Conservation (phyloP, 2,329 filamentous ascomycete genomes). For the Colletotrichum paranaense region DNA sequence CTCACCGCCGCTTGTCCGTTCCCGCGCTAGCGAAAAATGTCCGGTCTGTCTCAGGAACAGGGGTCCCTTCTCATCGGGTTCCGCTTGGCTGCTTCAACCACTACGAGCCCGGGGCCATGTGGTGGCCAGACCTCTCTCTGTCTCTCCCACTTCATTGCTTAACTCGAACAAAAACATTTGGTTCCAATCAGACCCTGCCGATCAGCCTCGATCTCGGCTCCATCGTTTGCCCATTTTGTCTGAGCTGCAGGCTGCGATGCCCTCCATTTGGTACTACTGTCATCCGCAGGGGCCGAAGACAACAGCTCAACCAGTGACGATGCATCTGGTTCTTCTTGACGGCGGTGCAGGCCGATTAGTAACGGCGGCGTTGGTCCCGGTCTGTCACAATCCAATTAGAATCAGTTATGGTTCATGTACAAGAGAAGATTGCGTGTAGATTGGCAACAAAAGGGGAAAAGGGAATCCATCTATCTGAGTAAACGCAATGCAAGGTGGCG, state of each 20-base stretch:
- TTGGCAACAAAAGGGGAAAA: conserved; percentile 17
- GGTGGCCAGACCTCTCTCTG: background rate
- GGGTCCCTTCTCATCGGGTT: conserved; percentile 10
- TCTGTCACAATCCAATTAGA: conserved; percentile 53
- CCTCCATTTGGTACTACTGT: background rate
- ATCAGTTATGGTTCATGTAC: conserved; percentile 53
- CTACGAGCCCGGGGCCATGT: background rate
- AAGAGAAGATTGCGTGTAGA: conserved; percentile 37
- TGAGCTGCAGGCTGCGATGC: conserved; percentile 11
- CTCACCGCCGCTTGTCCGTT: conserved; percentile 23
- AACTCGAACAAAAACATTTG: background rate
- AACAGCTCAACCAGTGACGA: background rate
- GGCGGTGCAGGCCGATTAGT: conserved; percentile 33
- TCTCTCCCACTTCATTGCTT: background rate
- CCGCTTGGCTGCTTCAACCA: conserved; percentile 1
- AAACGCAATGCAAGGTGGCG: conserved; percentile 25
- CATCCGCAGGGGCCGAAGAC: conserved; percentile 9
- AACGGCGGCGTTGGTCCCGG: conserved; percentile 46
- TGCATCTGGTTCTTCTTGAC: background rate
- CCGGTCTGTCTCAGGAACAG: conserved; percentile 25
- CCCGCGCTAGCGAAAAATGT: conserved; percentile 18
- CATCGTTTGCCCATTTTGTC: conserved; percentile 12
- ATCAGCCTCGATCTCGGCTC: conserved; percentile 11
- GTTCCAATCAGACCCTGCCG: conserved; percentile 24
- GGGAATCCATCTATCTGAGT: conserved; percentile 33